Conservation (phyloP, 495 filamentous ascomycete species). For the Antarctomyces pellizariae region DNA sequence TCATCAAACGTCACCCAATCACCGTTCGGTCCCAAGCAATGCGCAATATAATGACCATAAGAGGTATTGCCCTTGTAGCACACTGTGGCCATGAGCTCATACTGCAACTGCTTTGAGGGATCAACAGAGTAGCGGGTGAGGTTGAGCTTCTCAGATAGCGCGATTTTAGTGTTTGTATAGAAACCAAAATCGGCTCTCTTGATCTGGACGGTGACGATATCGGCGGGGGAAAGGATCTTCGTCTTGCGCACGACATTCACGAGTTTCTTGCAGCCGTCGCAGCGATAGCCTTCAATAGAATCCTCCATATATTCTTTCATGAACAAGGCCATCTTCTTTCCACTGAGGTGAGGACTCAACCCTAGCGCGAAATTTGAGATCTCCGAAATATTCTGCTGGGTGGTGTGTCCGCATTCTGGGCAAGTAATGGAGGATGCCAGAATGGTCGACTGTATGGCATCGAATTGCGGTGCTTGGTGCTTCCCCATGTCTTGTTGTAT, state of each 20-base stretch:
- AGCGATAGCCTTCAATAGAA: constrained; percentile 5
- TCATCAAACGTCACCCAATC: constrained; percentile 9
- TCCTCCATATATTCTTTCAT: constrained; percentile 5
- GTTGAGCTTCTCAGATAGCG: constrained; percentile 2
- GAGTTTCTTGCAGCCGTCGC: constrained; percentile 5
- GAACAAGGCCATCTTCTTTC: constrained; percentile 2
- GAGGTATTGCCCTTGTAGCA: constrained; percentile 3
- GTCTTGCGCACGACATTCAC: neutral
- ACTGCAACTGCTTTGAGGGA: constrained; percentile 2
- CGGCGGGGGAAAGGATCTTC: constrained; percentile 4
- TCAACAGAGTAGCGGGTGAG: constrained; percentile 2
- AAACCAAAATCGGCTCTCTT: constrained; percentile 5
- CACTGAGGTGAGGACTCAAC: constrained; percentile 1
- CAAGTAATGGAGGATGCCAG: constrained; percentile 1
- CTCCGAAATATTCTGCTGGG: constrained; percentile 2
- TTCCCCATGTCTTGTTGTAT: constrained; percentile 5
- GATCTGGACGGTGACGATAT: constrained; percentile 6
- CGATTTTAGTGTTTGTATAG: constrained; percentile 3
- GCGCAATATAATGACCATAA: constrained; percentile 8
- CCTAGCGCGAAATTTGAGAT: constrained; percentile 4
- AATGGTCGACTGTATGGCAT: constrained; percentile 1
- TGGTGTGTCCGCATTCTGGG: constrained; percentile 3
- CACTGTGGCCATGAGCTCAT: constrained; percentile 7
- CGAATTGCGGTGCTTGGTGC: neutral
- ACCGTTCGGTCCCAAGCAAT: constrained; percentile 3